Evolutionary conservation across 352 stramenopile genomes (phyloP), one percentile per base, ranked within the genome.

Genomic region (Sclerospora graminicola): DNA sequence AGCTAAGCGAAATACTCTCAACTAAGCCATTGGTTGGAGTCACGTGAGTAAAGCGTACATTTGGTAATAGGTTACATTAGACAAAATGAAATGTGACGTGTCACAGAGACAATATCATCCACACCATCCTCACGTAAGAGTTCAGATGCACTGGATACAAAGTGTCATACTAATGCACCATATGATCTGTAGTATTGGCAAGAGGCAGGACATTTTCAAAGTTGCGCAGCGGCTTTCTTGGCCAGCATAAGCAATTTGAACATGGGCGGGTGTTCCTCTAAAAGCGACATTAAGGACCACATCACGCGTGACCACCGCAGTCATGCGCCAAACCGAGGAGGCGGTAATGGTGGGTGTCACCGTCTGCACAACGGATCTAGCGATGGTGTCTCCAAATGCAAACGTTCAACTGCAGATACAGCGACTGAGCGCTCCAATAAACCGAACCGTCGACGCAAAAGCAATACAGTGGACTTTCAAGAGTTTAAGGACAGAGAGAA

Each of bases 401-500:
- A 28, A 28, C 46, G 20, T 11, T 15, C 47, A 1, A 19, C 36
- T 5, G 20, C 31, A 5, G 50, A 55, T n/a, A 24, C 45, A 10
- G 16, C 43, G 28, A 31, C 30, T 11, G 37, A 44, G n/a, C 41
- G 34, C 3, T 6, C 32, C 1, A 23, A 48, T 27, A 37, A 45
- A 1, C 47, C 47, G 13, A 58, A 39, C 32, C 48, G 55, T 8
- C 45, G 46, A 18, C 51, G 16, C 9, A 57, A 48, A 19, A 75
- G 73, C 51, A 59, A 65, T 36, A 82, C 71, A 5, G 77, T 92
- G 33, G 65, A 89, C 63, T 90, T 90, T 45, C 59, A 67, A 26
- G 78, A 93, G 16, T 93, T 89, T 42, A 89, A 86, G 51, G 78
- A 90, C 48, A 73, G 79, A 48, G 81, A 93, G 54, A 87, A 87